A percentile compares a stretch with the other conserved stretches of the same genome.
These are phyloP conservation scores for Pelargonium citronellum DNA, from an alignment of 441 rosid species.

Conservation along the genomic window DNA sequence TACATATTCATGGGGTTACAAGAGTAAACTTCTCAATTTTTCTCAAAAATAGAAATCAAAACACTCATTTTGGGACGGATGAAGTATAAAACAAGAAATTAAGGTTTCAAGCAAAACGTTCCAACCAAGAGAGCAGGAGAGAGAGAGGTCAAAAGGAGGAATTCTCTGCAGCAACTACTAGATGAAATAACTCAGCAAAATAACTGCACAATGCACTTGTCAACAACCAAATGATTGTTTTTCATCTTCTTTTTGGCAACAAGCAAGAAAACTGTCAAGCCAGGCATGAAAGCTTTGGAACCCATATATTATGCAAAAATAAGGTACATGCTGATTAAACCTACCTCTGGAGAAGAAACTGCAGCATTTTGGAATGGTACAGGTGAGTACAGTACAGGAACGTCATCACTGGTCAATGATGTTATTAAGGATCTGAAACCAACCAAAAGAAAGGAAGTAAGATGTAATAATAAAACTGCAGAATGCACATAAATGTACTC, in stretches of 20 bases:
- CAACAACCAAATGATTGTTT: neutral
- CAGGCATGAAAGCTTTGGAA: too few relatives aligned
- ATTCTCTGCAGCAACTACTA: neutral
- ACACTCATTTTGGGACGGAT: too few relatives aligned
- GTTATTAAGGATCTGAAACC: conserved; percentile 62
- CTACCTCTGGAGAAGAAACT: conserved; percentile 45
- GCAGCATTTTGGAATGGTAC: conserved; percentile 78
- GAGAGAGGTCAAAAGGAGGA: neutral
- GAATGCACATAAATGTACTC: neutral
- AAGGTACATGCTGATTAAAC: neutral
- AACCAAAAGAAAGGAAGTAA: conserved; percentile 23
- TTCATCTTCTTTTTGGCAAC: neutral
- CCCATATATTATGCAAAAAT: neutral
- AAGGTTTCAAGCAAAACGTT: neutral
- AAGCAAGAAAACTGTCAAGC: neutral
- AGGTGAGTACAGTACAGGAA: conserved; percentile 74
- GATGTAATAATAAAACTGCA: conserved; percentile 18
- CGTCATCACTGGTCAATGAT: conserved; percentile 56
- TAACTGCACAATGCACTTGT: neutral
- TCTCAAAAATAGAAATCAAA: too few relatives aligned
- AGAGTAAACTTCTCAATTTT: too few relatives aligned
- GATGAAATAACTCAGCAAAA: neutral
- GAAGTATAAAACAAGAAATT: neutral
- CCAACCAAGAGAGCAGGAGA: neutral
- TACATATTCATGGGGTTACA: too few relatives aligned